Percentiles rank a stretch among this genome's conserved stretches.
These are phyloP conservation scores for Mycena venus DNA, from an alignment of 768 basidiomycete genomes.

Conservation along the genomic window DNA sequence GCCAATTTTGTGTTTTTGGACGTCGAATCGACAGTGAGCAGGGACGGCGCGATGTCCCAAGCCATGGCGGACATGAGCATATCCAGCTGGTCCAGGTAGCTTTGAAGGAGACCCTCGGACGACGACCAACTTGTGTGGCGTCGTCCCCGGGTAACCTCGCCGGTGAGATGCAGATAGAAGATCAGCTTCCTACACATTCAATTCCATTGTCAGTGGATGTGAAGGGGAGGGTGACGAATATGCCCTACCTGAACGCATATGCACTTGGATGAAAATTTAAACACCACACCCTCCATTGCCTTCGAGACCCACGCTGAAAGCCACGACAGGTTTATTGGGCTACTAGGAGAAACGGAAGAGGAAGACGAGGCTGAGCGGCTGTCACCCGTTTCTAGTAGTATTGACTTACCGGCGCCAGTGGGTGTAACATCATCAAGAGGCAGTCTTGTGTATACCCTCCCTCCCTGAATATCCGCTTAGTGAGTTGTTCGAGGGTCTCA, in stretches of 20 bases:
- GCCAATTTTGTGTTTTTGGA: not conserved
- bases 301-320: not conserved
- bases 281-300: not conserved
- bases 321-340: not conserved
- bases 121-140: not conserved
- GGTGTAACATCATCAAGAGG: too few relatives aligned
- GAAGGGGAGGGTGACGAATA: not conserved
- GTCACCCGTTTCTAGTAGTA: too few relatives aligned
- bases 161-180: slow-evolving; percentile 10
- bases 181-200: not conserved
- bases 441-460: too few relatives aligned
- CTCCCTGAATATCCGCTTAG: too few relatives aligned
- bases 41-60: not conserved
- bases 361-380: not conserved
- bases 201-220: not conserved
- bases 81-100: slow-evolving; percentile 9
- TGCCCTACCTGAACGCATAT: slow-evolving; percentile 2
- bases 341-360: not conserved
- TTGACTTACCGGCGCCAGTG: too few relatives aligned
- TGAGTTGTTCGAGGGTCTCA: too few relatives aligned
- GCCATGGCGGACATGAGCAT: slow-evolving; percentile 1
- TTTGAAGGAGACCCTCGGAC: slow-evolving; percentile 13
- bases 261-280: not conserved
- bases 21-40: not conserved
- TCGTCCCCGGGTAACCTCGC: not conserved